Base-by-base conservation (phyloP, 176 grass and related monocot species). In the Calamus simplicifolius region DNA sequence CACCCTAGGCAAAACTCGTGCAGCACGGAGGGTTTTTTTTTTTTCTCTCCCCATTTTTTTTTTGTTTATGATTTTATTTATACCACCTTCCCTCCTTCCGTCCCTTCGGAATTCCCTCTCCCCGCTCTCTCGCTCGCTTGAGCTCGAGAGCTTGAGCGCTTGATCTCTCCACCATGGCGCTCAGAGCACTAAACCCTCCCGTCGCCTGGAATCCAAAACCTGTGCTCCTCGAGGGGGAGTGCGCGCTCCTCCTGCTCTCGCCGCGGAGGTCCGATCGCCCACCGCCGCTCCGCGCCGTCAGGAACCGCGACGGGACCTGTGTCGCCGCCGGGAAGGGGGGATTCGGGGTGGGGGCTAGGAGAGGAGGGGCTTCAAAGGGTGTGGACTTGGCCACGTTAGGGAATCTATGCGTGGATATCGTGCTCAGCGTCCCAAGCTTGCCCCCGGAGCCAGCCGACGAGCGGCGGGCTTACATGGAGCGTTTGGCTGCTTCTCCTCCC, bases 371-470 rank as follows among this genome's bases (percentile, higher is more conserved):
- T 43, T 3, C 4, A 18, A 68, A 68, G 29, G 54, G 28, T 4
- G 77, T 82, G 21, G 93, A 97, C 71, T 84, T 97, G 72, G 69
- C 84, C 49, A 97, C 84, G 43, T 73, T 97, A 53, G 87, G 93
- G 2, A 97, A 97, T 80, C 75, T 97, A 29, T 97, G 87, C 59
- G 84, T 91, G 19, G 87, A 97, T 27, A 86, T 97, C 74, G 84
- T 91, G 16, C 81, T 97, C 62, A 77, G 74, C 56, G 93, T 97
- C 26, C 84, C 87, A 7, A 66, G 76, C 62, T 85, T 97, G 72
- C 87, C 93, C 18, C 93, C 86, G 3, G 66, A 54, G 23, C 69
- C 56, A 28, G 53, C 13, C 15, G 81, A 80, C 10, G 79, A 91
- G 63, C 73, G 87, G 49, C 55, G 72, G 69, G 81, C 73, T 2